Percentiles rank a stretch among this genome's conserved stretches.
Conservation (phyloP, 2,329 filamentous ascomycete species). For the Tolypocladium tundrense region DNA sequence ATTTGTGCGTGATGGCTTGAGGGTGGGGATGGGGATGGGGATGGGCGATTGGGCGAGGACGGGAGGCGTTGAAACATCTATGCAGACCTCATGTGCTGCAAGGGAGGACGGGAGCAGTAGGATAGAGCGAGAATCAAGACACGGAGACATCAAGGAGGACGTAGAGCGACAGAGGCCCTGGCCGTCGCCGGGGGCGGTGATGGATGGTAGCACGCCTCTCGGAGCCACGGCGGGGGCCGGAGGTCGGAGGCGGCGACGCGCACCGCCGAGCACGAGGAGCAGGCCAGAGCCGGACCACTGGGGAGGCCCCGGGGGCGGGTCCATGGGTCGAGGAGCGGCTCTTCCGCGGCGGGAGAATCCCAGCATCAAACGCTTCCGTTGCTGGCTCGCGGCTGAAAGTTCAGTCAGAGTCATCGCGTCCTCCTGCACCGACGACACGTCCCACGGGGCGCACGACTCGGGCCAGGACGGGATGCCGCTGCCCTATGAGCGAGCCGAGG, state of each 20-base stretch:
- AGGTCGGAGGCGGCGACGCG: neutral
- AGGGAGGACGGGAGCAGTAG: neutral
- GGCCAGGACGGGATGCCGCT: neutral
- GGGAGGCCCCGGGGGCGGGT: neutral
- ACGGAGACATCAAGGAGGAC: neutral
- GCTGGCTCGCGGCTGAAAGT: neutral
- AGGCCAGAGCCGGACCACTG: neutral
- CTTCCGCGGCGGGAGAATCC: neutral
- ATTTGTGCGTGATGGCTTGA: neutral
- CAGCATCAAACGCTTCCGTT: neutral
- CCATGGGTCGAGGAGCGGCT: neutral
- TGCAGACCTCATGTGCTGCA: neutral
- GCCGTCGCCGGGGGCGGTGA: neutral
- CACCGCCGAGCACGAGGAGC: neutral
- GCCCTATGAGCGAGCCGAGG: conserved; percentile 1
- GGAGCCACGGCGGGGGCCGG: neutral
- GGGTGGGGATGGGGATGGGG: neutral
- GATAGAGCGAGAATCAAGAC: neutral
- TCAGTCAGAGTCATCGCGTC: neutral
- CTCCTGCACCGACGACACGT: neutral
- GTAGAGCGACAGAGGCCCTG: neutral
- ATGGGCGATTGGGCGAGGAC: neutral
- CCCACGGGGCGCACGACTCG: neutral
- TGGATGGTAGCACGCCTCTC: neutral
- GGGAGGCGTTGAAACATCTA: neutral